A percentile compares a stretch with the other conserved stretches of the same genome.
Evolutionary conservation across 257 asterid genomes (phyloP).

Genomic region (Nicotiana attenuata): DNA sequence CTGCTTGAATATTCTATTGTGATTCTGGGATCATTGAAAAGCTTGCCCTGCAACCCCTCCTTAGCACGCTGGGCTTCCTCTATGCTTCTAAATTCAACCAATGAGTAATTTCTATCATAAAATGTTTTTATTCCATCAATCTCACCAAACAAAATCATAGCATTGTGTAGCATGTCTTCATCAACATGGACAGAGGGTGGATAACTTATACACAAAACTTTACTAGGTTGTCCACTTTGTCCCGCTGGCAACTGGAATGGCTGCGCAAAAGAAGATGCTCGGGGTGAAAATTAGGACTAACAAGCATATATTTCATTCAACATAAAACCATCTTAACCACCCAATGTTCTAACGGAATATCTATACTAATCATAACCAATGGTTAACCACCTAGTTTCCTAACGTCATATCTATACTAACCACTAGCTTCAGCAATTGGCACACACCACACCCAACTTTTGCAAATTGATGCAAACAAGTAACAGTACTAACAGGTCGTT

Average conservation of each 20-base stretch:
- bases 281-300: conserved; percentile 1
- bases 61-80: conserved; percentile 95
- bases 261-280: conserved; percentile 31
- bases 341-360: not conserved
- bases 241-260: conserved; percentile 49
- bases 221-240: conserved; percentile 48
- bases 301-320: conserved; percentile 5
- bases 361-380: not conserved
- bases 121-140: conserved; percentile 79
- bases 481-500: not conserved
- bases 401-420: not conserved
- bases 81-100: conserved; percentile 89
- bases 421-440: not conserved
- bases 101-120: conserved; percentile 62
- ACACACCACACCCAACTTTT: not conserved
- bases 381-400: not conserved
- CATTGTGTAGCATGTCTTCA: conserved; percentile 93
- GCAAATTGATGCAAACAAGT: not conserved
- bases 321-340: not conserved
- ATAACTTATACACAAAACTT: conserved; percentile 65
- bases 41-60: conserved; percentile 93
- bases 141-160: conserved; percentile 93
- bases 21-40: conserved; percentile 81
- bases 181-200: conserved; percentile 79
- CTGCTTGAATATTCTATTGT: conserved; percentile 61